A percentile compares a stretch with the other conserved stretches of the same genome.
These are phyloP conservation scores for Actinomortierella wolfii DNA, from an alignment of 371 early-diverging fungal species.

Conservation along the genomic window DNA sequence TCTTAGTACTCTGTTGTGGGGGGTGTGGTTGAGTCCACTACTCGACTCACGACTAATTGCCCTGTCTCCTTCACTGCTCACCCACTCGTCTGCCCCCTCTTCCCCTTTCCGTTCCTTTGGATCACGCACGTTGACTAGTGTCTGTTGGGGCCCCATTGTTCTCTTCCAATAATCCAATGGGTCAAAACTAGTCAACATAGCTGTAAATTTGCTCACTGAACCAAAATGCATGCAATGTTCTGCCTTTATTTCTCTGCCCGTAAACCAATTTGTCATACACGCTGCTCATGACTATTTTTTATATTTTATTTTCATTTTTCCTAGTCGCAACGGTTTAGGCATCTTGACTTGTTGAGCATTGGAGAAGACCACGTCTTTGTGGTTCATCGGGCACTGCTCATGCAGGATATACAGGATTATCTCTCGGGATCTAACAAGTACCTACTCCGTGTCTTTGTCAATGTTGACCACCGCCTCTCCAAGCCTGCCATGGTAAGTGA, in stretches of 20 bases:
- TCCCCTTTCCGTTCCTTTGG: background rate
- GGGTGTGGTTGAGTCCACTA: no score
- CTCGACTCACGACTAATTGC: no score
- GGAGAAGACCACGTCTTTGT: constrained; percentile 27
- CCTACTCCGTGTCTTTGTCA: constrained; percentile 23
- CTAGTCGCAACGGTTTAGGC: constrained; percentile 19
- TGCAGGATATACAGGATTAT: constrained; percentile 18
- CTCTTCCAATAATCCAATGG: background rate
- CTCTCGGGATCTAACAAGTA: constrained; percentile 11
- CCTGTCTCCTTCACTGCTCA: background rate
- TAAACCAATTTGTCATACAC: background rate
- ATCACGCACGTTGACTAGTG: no score
- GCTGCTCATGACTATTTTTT: background rate
- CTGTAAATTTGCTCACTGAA: no score
- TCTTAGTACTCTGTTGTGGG: no score
- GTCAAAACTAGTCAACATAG: no score
- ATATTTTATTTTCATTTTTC: background rate
- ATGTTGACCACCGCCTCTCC: constrained; percentile 19
- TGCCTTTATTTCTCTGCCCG: background rate
- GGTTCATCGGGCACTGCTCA: constrained; percentile 20
- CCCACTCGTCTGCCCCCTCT: background rate
- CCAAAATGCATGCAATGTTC: background rate
- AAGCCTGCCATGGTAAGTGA: constrained; percentile 23
- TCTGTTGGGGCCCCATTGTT: no score
- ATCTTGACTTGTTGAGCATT: constrained; percentile 25